Conservation (phyloP, 1,284 basidiomycete species). For the Ustilago bromivora region DNA sequence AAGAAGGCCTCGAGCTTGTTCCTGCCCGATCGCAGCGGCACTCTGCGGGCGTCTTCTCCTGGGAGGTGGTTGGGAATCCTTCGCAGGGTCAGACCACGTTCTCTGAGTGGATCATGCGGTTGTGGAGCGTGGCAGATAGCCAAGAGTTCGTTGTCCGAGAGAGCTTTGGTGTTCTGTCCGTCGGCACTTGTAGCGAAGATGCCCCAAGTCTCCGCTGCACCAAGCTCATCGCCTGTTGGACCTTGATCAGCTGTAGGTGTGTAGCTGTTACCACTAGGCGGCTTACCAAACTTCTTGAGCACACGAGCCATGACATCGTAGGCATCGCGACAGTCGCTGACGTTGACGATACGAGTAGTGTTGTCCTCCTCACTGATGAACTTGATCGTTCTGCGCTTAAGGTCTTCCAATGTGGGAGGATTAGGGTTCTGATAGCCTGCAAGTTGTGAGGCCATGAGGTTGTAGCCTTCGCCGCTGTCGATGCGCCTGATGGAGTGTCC, state of each 20-base stretch:
- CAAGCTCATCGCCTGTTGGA: slow-evolving; percentile 46
- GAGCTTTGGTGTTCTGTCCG: slow-evolving; percentile 60
- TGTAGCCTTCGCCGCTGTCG: slow-evolving; percentile 51
- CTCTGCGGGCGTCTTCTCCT: slow-evolving; percentile 42
- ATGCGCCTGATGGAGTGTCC: slow-evolving; percentile 30
- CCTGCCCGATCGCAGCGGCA: slow-evolving; percentile 36
- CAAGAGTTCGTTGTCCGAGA: slow-evolving; percentile 76
- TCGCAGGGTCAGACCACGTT: slow-evolving; percentile 81
- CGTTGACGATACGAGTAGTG: slow-evolving; percentile 63
- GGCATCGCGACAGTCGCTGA: slow-evolving; percentile 63
- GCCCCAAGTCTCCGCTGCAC: slow-evolving; percentile 57
- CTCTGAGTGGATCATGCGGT: slow-evolving; percentile 80
- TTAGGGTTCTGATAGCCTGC: slow-evolving; percentile 28
- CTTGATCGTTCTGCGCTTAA: slow-evolving; percentile 66
- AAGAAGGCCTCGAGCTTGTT: slow-evolving; percentile 75
- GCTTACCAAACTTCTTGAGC: slow-evolving; percentile 65
- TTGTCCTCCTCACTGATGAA: slow-evolving; percentile 67
- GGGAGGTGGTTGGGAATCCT: slow-evolving; percentile 53
- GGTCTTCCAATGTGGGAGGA: slow-evolving; percentile 56
- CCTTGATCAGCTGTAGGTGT: slow-evolving; percentile 59
- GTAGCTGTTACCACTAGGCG: slow-evolving; percentile 57
- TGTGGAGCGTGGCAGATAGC: slow-evolving; percentile 86
- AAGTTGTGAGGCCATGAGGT: slow-evolving; percentile 14
- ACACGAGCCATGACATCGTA: slow-evolving; percentile 66
- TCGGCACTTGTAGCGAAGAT: slow-evolving; percentile 62